Evolutionary conservation across 164 flowering plant genomes (phyloP).

Genomic region (Vitis amurensis): DNA sequence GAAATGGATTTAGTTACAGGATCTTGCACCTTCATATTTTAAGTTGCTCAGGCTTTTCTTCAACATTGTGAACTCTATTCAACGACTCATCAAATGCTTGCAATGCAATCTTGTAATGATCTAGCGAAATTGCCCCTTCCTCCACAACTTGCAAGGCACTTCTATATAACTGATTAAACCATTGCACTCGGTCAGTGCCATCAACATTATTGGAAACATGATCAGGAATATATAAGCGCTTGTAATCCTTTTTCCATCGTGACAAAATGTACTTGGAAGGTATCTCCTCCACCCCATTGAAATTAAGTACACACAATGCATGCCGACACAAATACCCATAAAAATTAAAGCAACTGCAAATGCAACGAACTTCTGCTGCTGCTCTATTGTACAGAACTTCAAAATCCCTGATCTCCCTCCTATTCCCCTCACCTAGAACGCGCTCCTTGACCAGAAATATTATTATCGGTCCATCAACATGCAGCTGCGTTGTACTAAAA

Average conservation of each 20-base stretch:
- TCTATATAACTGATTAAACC: slow-evolving; percentile 38
- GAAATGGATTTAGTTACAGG: slow-evolving; percentile 8
- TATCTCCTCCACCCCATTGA: slow-evolving; percentile 45
- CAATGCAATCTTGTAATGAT: slow-evolving; percentile 42
- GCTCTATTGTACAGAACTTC: slow-evolving; percentile 46
- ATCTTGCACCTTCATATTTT: slow-evolving; percentile 1
- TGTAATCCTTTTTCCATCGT: slow-evolving; percentile 48
- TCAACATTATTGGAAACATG: slow-evolving; percentile 17
- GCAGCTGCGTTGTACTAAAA: slow-evolving; percentile 44
- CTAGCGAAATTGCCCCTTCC: slow-evolving; percentile 41
- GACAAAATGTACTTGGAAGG: slow-evolving; percentile 38
- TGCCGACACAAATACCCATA: slow-evolving; percentile 46
- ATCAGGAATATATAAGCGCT: slow-evolving; percentile 30
- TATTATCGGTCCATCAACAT: slow-evolving; percentile 38
- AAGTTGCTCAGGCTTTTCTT: slow-evolving; percentile 28
- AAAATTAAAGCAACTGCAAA: slow-evolving; percentile 47
- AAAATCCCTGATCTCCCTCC: slow-evolving; percentile 40
- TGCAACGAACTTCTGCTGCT: slow-evolving; percentile 43
- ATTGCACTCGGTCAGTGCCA: slow-evolving; percentile 22
- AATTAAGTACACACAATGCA: slow-evolving; percentile 45
- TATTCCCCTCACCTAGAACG: slow-evolving; percentile 33
- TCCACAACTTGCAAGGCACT: slow-evolving; percentile 48
- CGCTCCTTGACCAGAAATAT: slow-evolving; percentile 50
- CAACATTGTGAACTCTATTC: slow-evolving; percentile 42
- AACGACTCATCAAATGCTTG: slow-evolving; percentile 52